These are phyloP conservation scores for Amesomyces nigricolor DNA, from an alignment of 2,329 filamentous ascomycete species.

Conservation along the genomic window DNA sequence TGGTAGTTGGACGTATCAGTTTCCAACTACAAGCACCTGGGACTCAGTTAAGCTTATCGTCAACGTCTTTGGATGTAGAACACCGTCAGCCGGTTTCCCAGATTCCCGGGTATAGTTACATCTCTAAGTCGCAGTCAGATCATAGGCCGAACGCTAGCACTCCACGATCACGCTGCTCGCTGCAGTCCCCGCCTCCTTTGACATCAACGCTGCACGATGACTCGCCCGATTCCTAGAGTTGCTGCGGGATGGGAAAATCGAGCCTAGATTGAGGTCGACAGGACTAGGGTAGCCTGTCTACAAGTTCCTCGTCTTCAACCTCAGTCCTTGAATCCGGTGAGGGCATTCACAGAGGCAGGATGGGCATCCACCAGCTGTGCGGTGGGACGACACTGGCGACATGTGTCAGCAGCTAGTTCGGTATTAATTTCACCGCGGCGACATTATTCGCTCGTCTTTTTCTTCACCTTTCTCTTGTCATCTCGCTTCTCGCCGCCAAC, in stretches of 20 bases:
- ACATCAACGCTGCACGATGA: too few relatives aligned
- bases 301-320: background rate
- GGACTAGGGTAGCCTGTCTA: slow-evolving; percentile 2
- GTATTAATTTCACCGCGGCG: too few relatives aligned
- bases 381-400: background rate
- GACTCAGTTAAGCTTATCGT: slow-evolving; percentile 8
- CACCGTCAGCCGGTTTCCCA: background rate
- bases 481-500: too few relatives aligned
- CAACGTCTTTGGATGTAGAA: background rate
- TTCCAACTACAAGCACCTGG: background rate
- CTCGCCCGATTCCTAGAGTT: background rate
- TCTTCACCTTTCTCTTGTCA: too few relatives aligned
- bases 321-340: background rate
- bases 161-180: too few relatives aligned
- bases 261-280: background rate
- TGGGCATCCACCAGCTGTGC: background rate
- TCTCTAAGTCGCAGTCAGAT: background rate
- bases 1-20: background rate
- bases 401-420: too few relatives aligned
- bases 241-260: background rate
- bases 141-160: background rate
- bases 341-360: background rate
- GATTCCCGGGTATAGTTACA: slow-evolving; percentile 2
- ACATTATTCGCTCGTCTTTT: too few relatives aligned
- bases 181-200: too few relatives aligned